These are phyloP conservation scores for Pontederia paniculata DNA, from an alignment of 176 grass and related monocot species.

Conservation along the genomic window DNA sequence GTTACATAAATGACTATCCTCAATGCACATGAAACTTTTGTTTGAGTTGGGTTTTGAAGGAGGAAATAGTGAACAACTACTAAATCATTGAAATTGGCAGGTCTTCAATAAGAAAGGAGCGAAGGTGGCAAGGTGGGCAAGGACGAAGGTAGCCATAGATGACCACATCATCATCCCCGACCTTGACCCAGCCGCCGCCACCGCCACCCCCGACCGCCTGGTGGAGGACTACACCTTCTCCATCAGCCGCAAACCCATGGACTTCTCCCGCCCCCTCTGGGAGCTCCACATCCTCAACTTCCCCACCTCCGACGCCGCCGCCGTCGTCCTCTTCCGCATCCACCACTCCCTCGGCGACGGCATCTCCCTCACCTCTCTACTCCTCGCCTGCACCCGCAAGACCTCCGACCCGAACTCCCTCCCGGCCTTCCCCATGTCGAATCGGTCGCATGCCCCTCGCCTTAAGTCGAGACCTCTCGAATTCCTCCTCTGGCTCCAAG, in stretches of 20 bases:
- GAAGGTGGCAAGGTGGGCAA: constrained; percentile 39
- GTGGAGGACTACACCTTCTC: constrained; percentile 76
- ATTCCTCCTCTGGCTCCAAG: constrained; percentile 32
- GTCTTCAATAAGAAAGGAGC: constrained; percentile 16
- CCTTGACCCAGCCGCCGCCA: constrained; percentile 31
- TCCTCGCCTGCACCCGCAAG: constrained; percentile 71
- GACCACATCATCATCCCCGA: constrained; percentile 60
- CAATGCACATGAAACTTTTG: too few relatives aligned
- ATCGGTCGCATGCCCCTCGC: constrained; percentile 17
- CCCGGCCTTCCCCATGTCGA: constrained; percentile 18
- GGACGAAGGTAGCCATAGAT: constrained; percentile 48
- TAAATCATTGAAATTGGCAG: constrained; percentile 11
- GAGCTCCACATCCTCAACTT: constrained; percentile 86
- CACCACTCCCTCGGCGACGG: constrained; percentile 96
- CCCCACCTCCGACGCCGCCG: constrained; percentile 45
- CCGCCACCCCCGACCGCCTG: constrained; percentile 27
- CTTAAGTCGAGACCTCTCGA: background rate
- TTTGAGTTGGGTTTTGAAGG: background rate
- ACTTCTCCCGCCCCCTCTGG: constrained; percentile 60
- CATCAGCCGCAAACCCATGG: constrained; percentile 40
- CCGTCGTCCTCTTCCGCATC: constrained; percentile 41
- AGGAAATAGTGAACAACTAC: background rate
- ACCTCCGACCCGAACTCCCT: constrained; percentile 45
- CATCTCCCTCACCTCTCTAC: constrained; percentile 72
- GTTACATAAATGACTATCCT: too few relatives aligned